Conservation (phyloP, 202 grass and related monocot species). For the Schoenoplectus triqueter region DNA sequence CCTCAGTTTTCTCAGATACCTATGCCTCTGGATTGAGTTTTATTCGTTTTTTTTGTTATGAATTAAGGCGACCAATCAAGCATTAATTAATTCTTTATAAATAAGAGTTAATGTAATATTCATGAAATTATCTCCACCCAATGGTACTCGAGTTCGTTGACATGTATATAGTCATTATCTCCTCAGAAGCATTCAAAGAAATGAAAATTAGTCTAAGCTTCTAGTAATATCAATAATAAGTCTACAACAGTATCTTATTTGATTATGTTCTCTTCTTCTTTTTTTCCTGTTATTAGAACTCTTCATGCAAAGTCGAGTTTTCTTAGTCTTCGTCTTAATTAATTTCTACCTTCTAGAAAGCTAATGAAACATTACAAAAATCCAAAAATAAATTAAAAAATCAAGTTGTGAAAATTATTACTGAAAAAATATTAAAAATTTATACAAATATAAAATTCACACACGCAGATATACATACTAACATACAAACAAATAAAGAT, state of each 20-base stretch:
- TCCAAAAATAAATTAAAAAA: neutral
- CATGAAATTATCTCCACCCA: neutral
- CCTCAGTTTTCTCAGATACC: no score
- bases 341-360: constrained; percentile 24
- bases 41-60: no score
- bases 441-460: neutral
- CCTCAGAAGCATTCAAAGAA: neutral
- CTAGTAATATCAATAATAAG: constrained; percentile 9
- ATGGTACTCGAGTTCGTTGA: neutral
- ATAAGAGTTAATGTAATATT: neutral
- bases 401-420: neutral
- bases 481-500: neutral
- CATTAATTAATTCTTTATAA: neutral
- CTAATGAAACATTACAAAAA: neutral
- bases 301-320: neutral
- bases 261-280: neutral
- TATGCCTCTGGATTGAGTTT: no score
- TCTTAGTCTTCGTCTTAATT: neutral
- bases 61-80: no score
- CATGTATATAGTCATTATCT: neutral
- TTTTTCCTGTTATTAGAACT: neutral
- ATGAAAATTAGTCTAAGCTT: constrained; percentile 24
- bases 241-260: neutral
- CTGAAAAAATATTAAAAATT: neutral
- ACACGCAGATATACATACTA: neutral